phyloP scores from a whole-genome alignment of 352 stramenopile species.

The Phytopythium mirpurense region DNA sequence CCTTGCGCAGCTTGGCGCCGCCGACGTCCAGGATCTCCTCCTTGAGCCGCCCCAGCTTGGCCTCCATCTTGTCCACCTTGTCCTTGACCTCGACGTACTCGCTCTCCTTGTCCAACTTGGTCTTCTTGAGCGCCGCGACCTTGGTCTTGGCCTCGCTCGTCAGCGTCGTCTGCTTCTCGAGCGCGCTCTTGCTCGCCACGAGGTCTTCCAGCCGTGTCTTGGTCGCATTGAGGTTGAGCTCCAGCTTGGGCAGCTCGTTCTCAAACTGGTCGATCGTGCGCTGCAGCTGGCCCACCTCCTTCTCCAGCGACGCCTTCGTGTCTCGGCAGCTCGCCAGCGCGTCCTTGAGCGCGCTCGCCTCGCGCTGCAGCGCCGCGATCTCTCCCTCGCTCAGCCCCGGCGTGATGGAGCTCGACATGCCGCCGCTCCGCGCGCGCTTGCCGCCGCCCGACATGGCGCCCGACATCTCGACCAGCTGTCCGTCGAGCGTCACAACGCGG shows the following conservation, averaged over 20 bases:
- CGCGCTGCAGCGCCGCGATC: constrained; percentile 53
- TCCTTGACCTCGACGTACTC: constrained; percentile 75
- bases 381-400: constrained; percentile 52
- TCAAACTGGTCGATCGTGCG: constrained; percentile 87
- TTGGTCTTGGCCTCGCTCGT: constrained; percentile 86
- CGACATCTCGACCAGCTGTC: constrained; percentile 97
- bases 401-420: constrained; percentile 87
- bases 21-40: constrained; percentile 95
- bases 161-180: constrained; percentile 88
- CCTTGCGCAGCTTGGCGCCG: constrained; percentile 91
- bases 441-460: constrained; percentile 99
- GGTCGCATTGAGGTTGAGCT: constrained; percentile 71
- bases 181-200: constrained; percentile 43
- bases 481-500: constrained; percentile 97
- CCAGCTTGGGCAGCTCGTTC: constrained; percentile 88
- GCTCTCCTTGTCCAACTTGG: constrained; percentile 85
- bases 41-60: constrained; percentile 88
- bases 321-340: constrained; percentile 58
- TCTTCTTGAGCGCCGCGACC: constrained; percentile 75
- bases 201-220: constrained; percentile 64
- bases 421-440: constrained; percentile 87
- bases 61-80: constrained; percentile 65
- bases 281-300: constrained; percentile 82
- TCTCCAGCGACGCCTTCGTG: constrained; percentile 62
- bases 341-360: constrained; percentile 40